A percentile compares a stretch with the other conserved stretches of the same genome.
These are phyloP conservation scores for Mimosa pudica DNA, from an alignment of 306 rosid species.

Conservation along the genomic window DNA sequence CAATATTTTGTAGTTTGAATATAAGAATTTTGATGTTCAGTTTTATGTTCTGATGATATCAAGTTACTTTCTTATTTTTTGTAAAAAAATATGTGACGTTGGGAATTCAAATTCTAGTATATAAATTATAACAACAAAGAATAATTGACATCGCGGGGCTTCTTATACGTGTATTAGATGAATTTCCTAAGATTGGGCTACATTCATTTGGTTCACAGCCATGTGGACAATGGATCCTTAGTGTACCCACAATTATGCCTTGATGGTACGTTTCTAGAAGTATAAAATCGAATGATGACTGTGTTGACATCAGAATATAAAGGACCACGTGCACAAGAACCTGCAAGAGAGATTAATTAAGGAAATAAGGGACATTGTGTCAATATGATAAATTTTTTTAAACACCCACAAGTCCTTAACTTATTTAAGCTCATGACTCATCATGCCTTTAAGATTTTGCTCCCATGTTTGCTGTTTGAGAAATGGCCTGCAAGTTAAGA, in stretches of 20 bases:
- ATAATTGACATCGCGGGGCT: background rate
- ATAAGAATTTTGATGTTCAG: background rate
- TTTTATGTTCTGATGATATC: too few species aligned
- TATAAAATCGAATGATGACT: slow-evolving; percentile 17
- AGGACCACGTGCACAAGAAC: slow-evolving; percentile 32
- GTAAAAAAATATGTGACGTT: too few species aligned
- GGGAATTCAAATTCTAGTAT: too few species aligned
- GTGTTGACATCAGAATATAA: slow-evolving; percentile 12
- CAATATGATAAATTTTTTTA: background rate
- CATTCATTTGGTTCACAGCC: background rate
- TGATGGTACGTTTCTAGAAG: background rate
- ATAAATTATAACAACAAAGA: too few species aligned
- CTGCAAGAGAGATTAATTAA: slow-evolving; percentile 6
- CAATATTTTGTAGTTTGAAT: background rate
- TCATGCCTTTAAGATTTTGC: background rate
- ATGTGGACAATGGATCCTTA: background rate
- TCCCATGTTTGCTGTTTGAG: slow-evolving; percentile 41
- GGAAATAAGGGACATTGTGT: slow-evolving; percentile 19
- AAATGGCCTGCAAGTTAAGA: slow-evolving; percentile 34
- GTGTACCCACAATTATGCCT: background rate
- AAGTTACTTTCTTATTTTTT: too few species aligned
- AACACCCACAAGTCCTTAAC: background rate
- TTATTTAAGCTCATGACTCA: slow-evolving; percentile 29
- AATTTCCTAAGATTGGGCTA: background rate
- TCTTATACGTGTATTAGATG: background rate